Evolutionary conservation across 2,329 filamentous ascomycete species (phyloP).

Genomic region (Elsinoe australis): DNA sequence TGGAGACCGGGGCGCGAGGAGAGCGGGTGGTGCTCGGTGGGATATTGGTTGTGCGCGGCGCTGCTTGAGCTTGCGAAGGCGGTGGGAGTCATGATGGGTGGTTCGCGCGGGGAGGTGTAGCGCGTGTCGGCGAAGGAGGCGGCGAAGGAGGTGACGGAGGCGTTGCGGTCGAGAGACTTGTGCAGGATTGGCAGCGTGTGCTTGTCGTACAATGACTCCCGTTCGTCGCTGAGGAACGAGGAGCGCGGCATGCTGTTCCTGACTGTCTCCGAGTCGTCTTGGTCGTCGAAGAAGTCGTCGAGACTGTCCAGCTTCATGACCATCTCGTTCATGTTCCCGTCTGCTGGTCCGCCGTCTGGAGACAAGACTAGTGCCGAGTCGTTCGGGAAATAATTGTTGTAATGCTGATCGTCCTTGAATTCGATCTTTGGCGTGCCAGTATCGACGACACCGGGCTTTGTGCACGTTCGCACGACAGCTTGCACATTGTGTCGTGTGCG

Average conservation of each 20-base stretch:
- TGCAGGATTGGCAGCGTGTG: conserved; percentile 85
- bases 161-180: conserved; percentile 66
- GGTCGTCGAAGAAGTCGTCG: conserved; percentile 49
- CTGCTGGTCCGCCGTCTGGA: conserved; percentile 60
- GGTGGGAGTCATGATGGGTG: conserved; percentile 49
- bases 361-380: conserved; percentile 89
- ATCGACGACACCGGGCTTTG: conserved; percentile 48
- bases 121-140: conserved; percentile 74
- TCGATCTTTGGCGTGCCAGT: conserved; percentile 77
- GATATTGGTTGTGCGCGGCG: conserved; percentile 32
- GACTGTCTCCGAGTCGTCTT: conserved; percentile 21
- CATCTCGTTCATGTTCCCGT: conserved; percentile 72
- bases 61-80: conserved; percentile 39
- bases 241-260: conserved; percentile 20
- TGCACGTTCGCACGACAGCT: conserved; percentile 90
- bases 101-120: conserved; percentile 45
- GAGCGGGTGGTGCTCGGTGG: conserved; percentile 42
- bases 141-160: conserved; percentile 69
- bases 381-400: conserved; percentile 65
- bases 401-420: conserved; percentile 82
- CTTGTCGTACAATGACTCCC: conserved; percentile 82
- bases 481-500: conserved; percentile 87
- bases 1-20: conserved; percentile 70
- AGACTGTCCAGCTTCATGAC: conserved; percentile 53
- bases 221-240: conserved; percentile 45